Percentiles rank a stretch among this genome's conserved stretches.
These are phyloP conservation scores for Xylaria scruposa DNA, from an alignment of 495 filamentous ascomycete species.

Conservation along the genomic window DNA sequence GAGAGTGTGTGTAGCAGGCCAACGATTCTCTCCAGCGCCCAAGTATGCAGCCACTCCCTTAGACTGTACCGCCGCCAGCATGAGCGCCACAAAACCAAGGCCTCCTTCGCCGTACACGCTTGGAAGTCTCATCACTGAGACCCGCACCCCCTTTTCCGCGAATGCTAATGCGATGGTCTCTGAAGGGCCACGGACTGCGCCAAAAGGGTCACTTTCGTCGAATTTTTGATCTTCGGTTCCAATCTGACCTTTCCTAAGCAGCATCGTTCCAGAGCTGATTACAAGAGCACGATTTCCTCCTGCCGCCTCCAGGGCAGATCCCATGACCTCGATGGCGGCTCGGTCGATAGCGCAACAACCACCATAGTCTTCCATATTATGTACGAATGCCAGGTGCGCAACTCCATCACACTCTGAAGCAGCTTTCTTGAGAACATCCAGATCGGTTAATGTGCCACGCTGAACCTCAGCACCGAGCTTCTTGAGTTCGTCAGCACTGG, in stretches of 20 bases:
- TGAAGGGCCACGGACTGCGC: constrained; percentile 35
- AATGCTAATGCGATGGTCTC: constrained; percentile 41
- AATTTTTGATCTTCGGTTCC: constrained; percentile 43
- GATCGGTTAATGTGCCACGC: constrained; percentile 48
- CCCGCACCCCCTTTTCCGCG: constrained; percentile 44
- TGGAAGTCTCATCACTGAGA: constrained; percentile 49
- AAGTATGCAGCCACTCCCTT: constrained; percentile 50
- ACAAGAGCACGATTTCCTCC: constrained; percentile 47
- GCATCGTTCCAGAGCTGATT: constrained; percentile 51
- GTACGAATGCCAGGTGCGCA: constrained; percentile 54
- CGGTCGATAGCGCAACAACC: constrained; percentile 42
- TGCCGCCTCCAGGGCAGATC: constrained; percentile 34
- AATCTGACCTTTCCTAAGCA: constrained; percentile 40
- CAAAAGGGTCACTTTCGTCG: constrained; percentile 21
- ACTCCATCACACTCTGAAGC: constrained; percentile 49
- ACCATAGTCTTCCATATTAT: constrained; percentile 35
- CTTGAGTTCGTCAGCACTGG: constrained; percentile 38
- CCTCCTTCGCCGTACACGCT: constrained; percentile 51
- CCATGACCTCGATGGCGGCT: constrained; percentile 48
- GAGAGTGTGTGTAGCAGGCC: constrained; percentile 48
- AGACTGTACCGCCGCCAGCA: constrained; percentile 42
- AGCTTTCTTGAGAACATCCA: constrained; percentile 44
- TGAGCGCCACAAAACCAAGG: constrained; percentile 42
- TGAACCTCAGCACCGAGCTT: constrained; percentile 43
- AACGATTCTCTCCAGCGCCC: constrained; percentile 51